phyloP scores from a whole-genome alignment of 2,329 filamentous ascomycete genomes.

The Arthrinium phaeospermum region DNA sequence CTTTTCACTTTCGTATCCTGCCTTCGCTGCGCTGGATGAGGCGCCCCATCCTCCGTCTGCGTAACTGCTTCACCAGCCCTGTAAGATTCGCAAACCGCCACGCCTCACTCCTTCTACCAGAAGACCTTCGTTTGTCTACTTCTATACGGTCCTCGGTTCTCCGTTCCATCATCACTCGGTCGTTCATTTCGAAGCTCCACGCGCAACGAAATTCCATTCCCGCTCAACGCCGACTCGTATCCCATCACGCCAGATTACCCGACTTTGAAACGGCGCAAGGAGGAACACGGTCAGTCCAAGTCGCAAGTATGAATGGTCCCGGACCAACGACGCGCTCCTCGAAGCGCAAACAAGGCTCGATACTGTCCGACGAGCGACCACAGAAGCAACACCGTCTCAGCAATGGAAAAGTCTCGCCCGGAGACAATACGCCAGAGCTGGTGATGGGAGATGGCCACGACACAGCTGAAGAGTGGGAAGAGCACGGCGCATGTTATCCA shows the following conservation, averaged over 20 bases:
- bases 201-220: background rate
- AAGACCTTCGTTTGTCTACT: slow-evolving; percentile 8
- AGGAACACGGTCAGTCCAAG: background rate
- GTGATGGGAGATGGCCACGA: slow-evolving; percentile 35
- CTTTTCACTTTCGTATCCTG: background rate
- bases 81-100: slow-evolving; percentile 7
- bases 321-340: slow-evolving; percentile 18
- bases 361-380: slow-evolving; percentile 47
- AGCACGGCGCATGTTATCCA: slow-evolving; percentile 46
- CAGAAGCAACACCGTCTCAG: slow-evolving; percentile 49
- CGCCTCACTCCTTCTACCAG: background rate
- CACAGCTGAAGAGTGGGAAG: slow-evolving; percentile 49
- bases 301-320: slow-evolving; percentile 12
- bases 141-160: background rate
- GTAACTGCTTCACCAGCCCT: slow-evolving; percentile 19
- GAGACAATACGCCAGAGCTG: slow-evolving; percentile 55
- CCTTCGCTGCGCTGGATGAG: slow-evolving; percentile 16
- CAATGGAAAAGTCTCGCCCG: slow-evolving; percentile 56
- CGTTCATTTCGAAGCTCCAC: background rate
- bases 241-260: background rate
- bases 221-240: background rate
- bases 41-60: background rate
- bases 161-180: background rate
- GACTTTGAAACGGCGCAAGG: background rate
- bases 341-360: slow-evolving; percentile 33